Evolutionary conservation across 371 early-diverging fungal genomes (phyloP).

Genomic region (Mortierella sp.): DNA sequence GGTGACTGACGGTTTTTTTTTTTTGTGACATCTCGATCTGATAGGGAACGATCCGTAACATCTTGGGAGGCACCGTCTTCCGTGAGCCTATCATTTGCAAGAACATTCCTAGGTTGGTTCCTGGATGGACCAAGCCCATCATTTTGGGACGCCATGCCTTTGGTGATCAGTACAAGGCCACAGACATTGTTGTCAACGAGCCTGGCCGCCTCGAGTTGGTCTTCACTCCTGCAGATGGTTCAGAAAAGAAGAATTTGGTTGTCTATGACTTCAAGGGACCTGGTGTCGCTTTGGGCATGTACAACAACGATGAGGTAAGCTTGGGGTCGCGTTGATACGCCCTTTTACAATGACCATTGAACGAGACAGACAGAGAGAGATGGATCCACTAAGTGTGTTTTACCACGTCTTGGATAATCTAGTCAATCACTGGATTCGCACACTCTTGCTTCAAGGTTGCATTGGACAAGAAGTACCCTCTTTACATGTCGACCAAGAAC

Average conservation of each 20-base stretch:
- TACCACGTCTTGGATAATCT: too few species aligned
- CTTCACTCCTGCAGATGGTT: constrained; percentile 85
- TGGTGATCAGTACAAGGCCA: constrained; percentile 96
- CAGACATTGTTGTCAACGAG: constrained; percentile 85
- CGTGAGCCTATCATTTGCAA: constrained; percentile 93
- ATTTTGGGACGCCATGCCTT: constrained; percentile 95
- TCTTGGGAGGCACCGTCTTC: constrained; percentile 96
- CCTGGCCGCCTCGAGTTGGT: constrained; percentile 89
- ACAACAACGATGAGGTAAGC: constrained; percentile 81
- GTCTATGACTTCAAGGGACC: constrained; percentile 83
- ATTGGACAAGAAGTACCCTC: constrained; percentile 84
- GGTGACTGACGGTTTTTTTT: too few species aligned
- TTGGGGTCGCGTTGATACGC: too few species aligned
- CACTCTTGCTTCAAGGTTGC: constrained; percentile 93
- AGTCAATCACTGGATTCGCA: constrained; percentile 91
- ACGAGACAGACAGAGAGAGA: too few species aligned
- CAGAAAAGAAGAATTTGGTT: constrained; percentile 62
- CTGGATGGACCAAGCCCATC: constrained; percentile 94
- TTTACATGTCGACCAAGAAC: constrained; percentile 94
- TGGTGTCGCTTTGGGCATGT: constrained; percentile 95
- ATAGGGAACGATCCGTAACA: constrained; percentile 89
- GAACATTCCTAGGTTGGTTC: constrained; percentile 89
- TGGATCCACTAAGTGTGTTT: too few species aligned
- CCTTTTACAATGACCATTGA: too few species aligned
- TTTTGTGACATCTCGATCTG: too few species aligned